Percentiles rank a stretch among this genome's conserved stretches.
phyloP scores from a whole-genome alignment of 1,139 yeast species.

The Spencermartinsiella ligniputridi region DNA sequence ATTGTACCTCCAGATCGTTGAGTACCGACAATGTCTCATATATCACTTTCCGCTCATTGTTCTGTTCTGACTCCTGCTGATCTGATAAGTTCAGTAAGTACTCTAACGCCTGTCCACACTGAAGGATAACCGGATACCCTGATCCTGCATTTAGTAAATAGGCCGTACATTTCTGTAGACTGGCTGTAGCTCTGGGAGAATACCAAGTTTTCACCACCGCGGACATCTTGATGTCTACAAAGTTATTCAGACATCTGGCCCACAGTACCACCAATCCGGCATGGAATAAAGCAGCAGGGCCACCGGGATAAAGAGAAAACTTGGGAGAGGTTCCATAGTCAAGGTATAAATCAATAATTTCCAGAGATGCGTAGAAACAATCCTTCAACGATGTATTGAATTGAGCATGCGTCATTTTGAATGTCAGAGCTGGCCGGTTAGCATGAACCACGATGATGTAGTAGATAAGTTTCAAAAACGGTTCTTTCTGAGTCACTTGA shows the following conservation, averaged over 20 bases:
- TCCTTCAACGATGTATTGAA: background rate
- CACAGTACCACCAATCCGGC: conserved; percentile 4
- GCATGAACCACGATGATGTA: conserved; percentile 3
- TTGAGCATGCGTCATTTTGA: conserved; percentile 3
- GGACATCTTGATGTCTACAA: background rate
- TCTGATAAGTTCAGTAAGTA: background rate
- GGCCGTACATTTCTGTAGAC: background rate
- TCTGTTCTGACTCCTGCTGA: background rate
- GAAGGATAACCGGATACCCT: background rate
- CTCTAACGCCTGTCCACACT: conserved; percentile 1
- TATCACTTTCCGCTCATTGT: background rate
- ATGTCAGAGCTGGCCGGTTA: conserved; percentile 3
- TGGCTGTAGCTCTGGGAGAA: background rate
- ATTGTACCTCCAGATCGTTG: conserved; percentile 2
- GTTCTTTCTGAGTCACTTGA: background rate
- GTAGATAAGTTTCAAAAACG: conserved; percentile 1
- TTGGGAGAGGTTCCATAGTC: background rate
- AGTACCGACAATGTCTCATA: conserved; percentile 2
- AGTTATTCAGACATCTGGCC: conserved; percentile 2
- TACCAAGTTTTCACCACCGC: background rate
- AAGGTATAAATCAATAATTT: background rate
- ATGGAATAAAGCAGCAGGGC: background rate
- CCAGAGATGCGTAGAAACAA: conserved; percentile 1
- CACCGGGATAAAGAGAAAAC: conserved; percentile 4
- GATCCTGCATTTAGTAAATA: background rate